Base-by-base conservation (phyloP, 352 stramenopile species). In the Globisporangium iwayamae region DNA sequence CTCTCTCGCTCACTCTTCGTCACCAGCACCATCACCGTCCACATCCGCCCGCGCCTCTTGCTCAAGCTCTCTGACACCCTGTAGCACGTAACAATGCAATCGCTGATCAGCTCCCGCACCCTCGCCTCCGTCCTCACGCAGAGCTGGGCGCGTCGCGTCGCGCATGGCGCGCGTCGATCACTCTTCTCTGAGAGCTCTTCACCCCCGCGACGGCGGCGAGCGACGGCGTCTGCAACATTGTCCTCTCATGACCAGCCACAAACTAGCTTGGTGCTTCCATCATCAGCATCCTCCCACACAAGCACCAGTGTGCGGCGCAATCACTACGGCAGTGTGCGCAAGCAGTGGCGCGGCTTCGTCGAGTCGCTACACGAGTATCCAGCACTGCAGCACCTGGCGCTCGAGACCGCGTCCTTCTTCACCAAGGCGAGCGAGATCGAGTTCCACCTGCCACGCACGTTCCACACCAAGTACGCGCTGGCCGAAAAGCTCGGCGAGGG, bases 401-500 rank as follows among this genome's bases (percentile, higher is more conserved):
- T 91, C 2, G 75, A 91, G 67, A 72, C 74, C 1, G 84, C 82
- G 39, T 78, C 73, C 6, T 88, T 83, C 45, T 89, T 91, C 53
- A 89, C 84, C 4, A 72, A 73, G 25, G 73, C 82, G 6, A 39
- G 71, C 14, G 79, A 93, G 55, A 70, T 91, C 20, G 84, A 93
- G 43, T 91, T 93, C 56, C 55, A 75, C 32, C 66, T 90, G 34
- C 80, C 84, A 6, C 69, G 80, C 46, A 66, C 75, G 41, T 93
- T 93, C 56, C 36, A 78, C 41, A 43, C 38, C 13, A 80, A 81
- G 65, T 93, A 89, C 65, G 53, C 60, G 32, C 60, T 89, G 0
- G 77, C 69, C 0, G 72, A 89, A 32, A 76, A 84, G 32, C 69
- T 93, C 6, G 84, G 84, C 2, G 84, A 90, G 73, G 84, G 84